phyloP scores from a whole-genome alignment of 148 eudicot species.

The Persicaria maculosa region DNA sequence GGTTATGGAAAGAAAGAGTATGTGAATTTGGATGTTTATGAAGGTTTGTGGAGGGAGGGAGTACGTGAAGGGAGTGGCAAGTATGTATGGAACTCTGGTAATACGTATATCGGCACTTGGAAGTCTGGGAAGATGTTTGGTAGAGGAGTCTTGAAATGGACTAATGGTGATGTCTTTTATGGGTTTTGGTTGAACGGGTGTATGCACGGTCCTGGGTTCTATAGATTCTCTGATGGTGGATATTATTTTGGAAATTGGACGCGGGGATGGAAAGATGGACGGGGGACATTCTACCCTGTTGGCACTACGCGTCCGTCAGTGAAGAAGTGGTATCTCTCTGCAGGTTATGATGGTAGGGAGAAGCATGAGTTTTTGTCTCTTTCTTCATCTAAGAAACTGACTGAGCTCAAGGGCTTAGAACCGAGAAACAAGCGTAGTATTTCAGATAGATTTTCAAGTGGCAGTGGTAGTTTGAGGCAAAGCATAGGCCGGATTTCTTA shows the following conservation, averaged over 20 bases:
- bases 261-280: conserved; percentile 77
- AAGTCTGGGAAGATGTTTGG: conserved; percentile 75
- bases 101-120: conserved; percentile 73
- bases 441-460: conserved; percentile 37
- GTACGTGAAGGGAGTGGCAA: conserved; percentile 71
- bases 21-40: conserved; percentile 54
- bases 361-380: conserved; percentile 28
- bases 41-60: conserved; percentile 93
- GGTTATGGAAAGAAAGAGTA: conserved; percentile 78
- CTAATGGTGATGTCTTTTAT: conserved; percentile 77
- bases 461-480: conserved; percentile 23
- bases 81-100: conserved; percentile 65
- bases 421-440: conserved; percentile 41
- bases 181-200: conserved; percentile 81
- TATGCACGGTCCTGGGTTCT: conserved; percentile 73
- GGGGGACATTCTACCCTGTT: conserved; percentile 72
- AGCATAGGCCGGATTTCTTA: conserved; percentile 39
- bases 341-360: conserved; percentile 28
- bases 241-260: conserved; percentile 87
- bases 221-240: conserved; percentile 71
- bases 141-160: conserved; percentile 82
- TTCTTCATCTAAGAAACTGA: conserved; percentile 28
- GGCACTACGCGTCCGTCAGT: conserved; percentile 53
- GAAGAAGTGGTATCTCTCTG: conserved; percentile 39
- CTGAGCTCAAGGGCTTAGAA: conserved; percentile 23